These are phyloP conservation scores for Spathaspora boniae DNA, from an alignment of 805 yeast species.

Conservation along the genomic window DNA sequence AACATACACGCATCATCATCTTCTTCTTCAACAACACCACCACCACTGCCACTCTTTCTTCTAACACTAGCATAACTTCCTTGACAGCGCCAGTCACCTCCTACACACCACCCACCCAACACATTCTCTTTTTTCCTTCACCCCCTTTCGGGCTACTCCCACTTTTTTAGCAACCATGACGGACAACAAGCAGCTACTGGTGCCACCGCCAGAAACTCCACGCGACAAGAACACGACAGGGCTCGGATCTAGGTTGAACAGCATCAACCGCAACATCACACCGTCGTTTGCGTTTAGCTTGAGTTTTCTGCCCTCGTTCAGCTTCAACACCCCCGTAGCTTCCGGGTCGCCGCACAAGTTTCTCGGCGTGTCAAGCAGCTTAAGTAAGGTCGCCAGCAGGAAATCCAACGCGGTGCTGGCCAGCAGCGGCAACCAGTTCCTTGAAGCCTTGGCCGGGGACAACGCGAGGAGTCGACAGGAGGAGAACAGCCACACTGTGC, in stretches of 20 bases:
- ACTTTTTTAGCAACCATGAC: background rate
- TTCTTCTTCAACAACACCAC: too few species aligned
- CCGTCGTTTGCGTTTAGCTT: conserved; percentile 38
- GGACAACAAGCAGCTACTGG: background rate
- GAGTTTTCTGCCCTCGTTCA: conserved; percentile 43
- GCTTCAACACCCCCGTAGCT: conserved; percentile 33
- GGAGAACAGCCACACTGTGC: conserved; percentile 29
- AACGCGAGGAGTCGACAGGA: background rate
- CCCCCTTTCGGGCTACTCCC: background rate
- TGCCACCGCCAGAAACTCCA: conserved; percentile 11
- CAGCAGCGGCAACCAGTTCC: conserved; percentile 3
- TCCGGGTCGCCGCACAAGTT: conserved; percentile 35
- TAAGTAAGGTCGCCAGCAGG: conserved; percentile 13
- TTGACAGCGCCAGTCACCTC: too few species aligned
- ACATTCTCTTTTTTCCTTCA: background rate
- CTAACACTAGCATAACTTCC: too few species aligned
- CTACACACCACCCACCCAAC: background rate
- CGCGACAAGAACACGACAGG: conserved; percentile 6
- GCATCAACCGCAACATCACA: conserved; percentile 13
- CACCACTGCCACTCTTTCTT: too few species aligned
- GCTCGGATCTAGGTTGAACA: too few species aligned
- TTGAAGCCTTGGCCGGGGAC: conserved; percentile 4
- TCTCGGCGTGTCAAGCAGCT: conserved; percentile 21
- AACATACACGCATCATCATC: too few species aligned
- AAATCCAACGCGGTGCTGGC: too few species aligned